A percentile compares a stretch with the other conserved stretches of the same genome.
phyloP scores from a whole-genome alignment of 441 rosid species.

The Biscutella laevigata region DNA sequence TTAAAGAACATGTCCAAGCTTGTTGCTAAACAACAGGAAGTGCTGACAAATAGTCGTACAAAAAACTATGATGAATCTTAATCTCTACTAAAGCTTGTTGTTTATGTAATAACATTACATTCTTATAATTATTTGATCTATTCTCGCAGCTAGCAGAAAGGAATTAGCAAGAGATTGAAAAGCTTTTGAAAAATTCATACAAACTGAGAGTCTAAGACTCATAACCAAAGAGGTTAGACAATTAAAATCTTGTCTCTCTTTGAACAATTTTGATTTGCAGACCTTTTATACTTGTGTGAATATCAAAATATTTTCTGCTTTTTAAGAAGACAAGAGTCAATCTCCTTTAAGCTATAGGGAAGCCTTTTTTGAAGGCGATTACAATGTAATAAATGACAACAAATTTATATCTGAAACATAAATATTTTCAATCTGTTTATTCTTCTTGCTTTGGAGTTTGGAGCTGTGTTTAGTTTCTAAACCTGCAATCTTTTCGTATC shows the following conservation, averaged over 20 bases:
- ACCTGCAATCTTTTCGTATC: slow-evolving; percentile 49
- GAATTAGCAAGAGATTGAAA: slow-evolving; percentile 25
- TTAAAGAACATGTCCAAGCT: background rate
- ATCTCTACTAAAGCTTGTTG: background rate
- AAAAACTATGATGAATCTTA: background rate
- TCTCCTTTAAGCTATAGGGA: slow-evolving; percentile 17
- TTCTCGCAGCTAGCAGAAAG: slow-evolving; percentile 31
- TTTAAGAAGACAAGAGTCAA: slow-evolving; percentile 11
- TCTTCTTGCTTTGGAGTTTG: no score
- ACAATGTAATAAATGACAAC: slow-evolving; percentile 28
- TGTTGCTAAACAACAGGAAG: background rate
- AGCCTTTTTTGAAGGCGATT: slow-evolving; percentile 13
- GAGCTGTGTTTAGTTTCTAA: slow-evolving; percentile 31
- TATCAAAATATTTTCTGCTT: slow-evolving; percentile 17
- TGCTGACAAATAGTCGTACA: background rate
- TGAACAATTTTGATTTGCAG: slow-evolving; percentile 28
- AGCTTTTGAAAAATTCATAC: slow-evolving; percentile 17
- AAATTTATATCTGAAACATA: slow-evolving; percentile 30
- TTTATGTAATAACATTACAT: background rate
- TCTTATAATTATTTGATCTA: slow-evolving; percentile 1
- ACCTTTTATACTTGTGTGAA: slow-evolving; percentile 27
- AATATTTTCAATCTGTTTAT: slow-evolving; percentile 20
- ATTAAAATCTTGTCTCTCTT: slow-evolving; percentile 25
- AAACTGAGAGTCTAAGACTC: slow-evolving; percentile 21
- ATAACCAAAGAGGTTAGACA: slow-evolving; percentile 41